Evolutionary conservation across 805 yeast genomes (phyloP), one percentile per base, ranked within the genome.

Genomic region (Metschnikowia cubensis): DNA sequence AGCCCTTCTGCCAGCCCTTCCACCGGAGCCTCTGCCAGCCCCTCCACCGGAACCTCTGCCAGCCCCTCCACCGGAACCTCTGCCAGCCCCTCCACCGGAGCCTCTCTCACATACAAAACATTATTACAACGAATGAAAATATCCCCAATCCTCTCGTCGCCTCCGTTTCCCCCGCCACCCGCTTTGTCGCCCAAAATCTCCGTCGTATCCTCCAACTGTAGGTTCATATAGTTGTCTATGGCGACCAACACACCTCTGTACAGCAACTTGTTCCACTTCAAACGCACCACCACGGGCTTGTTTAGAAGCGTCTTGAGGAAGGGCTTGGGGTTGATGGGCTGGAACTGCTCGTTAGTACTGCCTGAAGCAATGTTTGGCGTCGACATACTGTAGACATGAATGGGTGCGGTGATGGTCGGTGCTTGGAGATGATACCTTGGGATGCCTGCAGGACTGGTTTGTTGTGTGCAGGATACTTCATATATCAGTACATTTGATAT

Each of bases 231-330:
- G 59, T 88, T 87, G 64, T 94, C 99, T 21, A 88, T 85, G 1
- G 96, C 82, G 3, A 83, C 68, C 40, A 94, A 75, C 18, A 67
- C 78, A 1, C 99, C 99, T 51, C 73, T 79, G 67, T 94, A 94
- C 65, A 90, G 96, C 10, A 96, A 87, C 56, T 80, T 80, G 62
- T 90, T 92, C 85, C 96, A 94, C 65, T 94, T 94, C 54, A 94
- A 77, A 50, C 90, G 81, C 18, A 94, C 92, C 11, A 83, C 70
- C 11, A 92, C 90, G 33, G 71, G 75, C 51, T 84, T 77, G 49
- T 85, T 83, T n/a, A 86, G 75, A 40, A 94, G 79, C 21, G 87
- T 84, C 53, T 84, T 84, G 42, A 94, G 74, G 59, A 84, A 94
- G n/a, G 96, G 96, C 64, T 87, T 90, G 14, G 97, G 97, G 61